These are phyloP conservation scores for Salix suchowensis DNA, from an alignment of 345 rosid genomes.

Conservation along the genomic window DNA sequence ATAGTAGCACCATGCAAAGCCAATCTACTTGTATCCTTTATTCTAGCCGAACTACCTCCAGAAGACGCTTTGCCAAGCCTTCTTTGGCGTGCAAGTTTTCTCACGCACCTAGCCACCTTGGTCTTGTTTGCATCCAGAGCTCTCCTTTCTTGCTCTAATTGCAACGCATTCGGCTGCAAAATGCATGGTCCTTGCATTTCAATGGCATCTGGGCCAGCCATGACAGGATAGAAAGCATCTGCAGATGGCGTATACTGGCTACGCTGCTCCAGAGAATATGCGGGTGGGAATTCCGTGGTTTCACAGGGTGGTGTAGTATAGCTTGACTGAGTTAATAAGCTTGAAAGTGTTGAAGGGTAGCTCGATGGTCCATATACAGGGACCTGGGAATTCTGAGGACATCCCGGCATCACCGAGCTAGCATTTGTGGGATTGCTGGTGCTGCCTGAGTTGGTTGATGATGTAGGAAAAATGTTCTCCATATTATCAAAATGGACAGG, in stretches of 20 bases:
- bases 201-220: neutral
- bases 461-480: conserved; percentile 18
- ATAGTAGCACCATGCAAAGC: conserved; percentile 1
- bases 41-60: conserved; percentile 15
- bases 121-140: conserved; percentile 35
- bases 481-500: conserved; percentile 1
- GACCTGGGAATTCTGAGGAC: conserved; percentile 12
- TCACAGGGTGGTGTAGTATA: conserved; percentile 10
- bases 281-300: conserved; percentile 8
- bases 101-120: conserved; percentile 52
- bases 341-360: conserved; percentile 3
- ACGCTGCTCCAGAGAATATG: conserved; percentile 1
- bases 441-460: neutral
- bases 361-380: neutral
- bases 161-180: conserved; percentile 7
- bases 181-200: neutral
- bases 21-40: conserved; percentile 27
- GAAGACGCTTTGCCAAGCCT: conserved; percentile 36
- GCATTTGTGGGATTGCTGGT: neutral
- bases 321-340: conserved; percentile 5
- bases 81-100: conserved; percentile 65
- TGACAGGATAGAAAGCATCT: conserved; percentile 19
- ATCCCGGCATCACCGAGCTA: neutral
- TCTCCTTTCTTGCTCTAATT: conserved; percentile 24
- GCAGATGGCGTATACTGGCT: conserved; percentile 2